Conservation (phyloP, 2,329 filamentous ascomycete genomes). For the Alternaria angustiovoidea region DNA sequence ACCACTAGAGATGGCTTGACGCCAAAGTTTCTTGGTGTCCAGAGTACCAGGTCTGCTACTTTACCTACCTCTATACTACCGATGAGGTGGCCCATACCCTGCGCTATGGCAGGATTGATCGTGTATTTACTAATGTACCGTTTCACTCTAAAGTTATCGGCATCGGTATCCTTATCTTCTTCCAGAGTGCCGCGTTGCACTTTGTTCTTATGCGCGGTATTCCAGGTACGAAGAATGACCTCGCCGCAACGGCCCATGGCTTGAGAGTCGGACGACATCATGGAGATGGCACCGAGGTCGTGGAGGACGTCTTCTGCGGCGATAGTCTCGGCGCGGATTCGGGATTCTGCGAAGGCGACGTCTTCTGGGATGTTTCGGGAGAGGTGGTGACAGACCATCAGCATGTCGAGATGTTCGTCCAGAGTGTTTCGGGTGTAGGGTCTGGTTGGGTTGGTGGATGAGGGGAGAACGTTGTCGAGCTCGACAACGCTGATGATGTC, state of each 20-base stretch:
- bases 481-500: conserved; percentile 96
- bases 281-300: conserved; percentile 92
- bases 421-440: conserved; percentile 92
- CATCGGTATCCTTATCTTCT: conserved; percentile 80
- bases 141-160: conserved; percentile 92
- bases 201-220: conserved; percentile 98
- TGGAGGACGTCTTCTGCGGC: conserved; percentile 96
- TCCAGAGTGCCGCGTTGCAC: conserved; percentile 76
- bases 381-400: conserved; percentile 97
- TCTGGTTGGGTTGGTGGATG: conserved; percentile 89
- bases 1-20: conserved; percentile 82
- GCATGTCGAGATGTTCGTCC: conserved; percentile 96
- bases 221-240: conserved; percentile 92
- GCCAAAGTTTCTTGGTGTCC: conserved; percentile 86
- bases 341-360: conserved; percentile 91
- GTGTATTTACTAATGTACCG: conserved; percentile 96
- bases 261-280: conserved; percentile 96
- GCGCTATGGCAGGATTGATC: conserved; percentile 89
- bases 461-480: conserved; percentile 85
- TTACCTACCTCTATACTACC: conserved; percentile 90
- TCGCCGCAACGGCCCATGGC: conserved; percentile 97
- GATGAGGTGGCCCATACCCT: conserved; percentile 87
- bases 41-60: conserved; percentile 86
- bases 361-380: conserved; percentile 94
- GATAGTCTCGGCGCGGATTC: conserved; percentile 95